Evolutionary conservation across 208 protist genomes (phyloP).

Genomic region (Acanthamoeba lugdunensis): DNA sequence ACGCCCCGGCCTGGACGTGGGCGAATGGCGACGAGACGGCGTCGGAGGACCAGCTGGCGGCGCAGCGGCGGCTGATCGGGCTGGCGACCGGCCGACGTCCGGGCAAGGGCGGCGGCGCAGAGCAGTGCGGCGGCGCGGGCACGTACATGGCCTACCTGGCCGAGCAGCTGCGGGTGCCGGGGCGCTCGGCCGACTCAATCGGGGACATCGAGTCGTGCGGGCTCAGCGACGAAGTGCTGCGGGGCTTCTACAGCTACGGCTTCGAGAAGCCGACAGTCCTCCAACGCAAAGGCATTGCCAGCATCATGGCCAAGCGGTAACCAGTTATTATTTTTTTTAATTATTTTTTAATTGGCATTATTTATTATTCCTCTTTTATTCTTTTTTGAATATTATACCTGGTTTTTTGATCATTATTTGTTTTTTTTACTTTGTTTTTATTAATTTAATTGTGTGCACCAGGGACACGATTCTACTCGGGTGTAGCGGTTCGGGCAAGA

Average conservation of each 20-base stretch:
- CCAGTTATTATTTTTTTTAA: slow-evolving; percentile 44
- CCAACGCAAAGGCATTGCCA: slow-evolving; percentile 95
- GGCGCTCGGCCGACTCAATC: neutral
- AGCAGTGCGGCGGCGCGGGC: neutral
- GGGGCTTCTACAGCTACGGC: slow-evolving; percentile 82
- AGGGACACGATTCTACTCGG: slow-evolving; percentile 92
- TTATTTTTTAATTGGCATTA: too few species aligned
- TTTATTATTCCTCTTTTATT: neutral
- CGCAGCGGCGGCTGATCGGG: neutral
- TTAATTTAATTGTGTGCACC: slow-evolving; percentile 94
- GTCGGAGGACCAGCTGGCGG: neutral
- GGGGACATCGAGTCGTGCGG: slow-evolving; percentile 61
- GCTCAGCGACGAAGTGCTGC: neutral
- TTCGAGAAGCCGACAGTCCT: slow-evolving; percentile 98
- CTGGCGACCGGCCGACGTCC: too few species aligned
- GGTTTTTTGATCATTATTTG: slow-evolving; percentile 88
- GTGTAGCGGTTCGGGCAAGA: slow-evolving; percentile 97
- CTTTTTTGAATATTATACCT: neutral
- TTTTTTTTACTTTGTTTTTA: slow-evolving; percentile 92
- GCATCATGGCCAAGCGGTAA: slow-evolving; percentile 93
- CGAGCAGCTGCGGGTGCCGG: neutral
- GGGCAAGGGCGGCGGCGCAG: too few species aligned
- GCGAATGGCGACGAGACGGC: too few species aligned
- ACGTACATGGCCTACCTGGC: slow-evolving; percentile 10
- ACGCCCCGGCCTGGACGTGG: too few species aligned